Percentiles rank a stretch among this genome's conserved stretches.
Evolutionary conservation across 371 early-diverging fungal genomes (phyloP).

Genomic region (Blakeslea trispora): DNA sequence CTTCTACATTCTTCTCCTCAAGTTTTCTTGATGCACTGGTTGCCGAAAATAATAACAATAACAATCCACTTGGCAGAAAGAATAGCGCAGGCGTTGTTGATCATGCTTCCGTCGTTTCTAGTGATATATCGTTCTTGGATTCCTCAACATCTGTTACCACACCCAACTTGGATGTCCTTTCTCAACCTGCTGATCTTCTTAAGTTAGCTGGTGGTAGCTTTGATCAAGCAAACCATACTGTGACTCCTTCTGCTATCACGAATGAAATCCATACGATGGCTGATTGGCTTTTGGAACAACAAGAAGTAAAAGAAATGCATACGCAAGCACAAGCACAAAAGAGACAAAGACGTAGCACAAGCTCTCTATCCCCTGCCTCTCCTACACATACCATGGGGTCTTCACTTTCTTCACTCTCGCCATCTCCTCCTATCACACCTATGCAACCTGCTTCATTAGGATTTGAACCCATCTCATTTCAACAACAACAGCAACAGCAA

Average conservation of each 20-base stretch:
- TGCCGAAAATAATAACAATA: constrained; percentile 33
- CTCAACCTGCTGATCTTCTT: constrained; percentile 14
- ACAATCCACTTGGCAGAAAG: neutral
- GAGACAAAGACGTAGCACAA: constrained; percentile 25
- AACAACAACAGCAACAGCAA: constrained; percentile 2
- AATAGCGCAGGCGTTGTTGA: constrained; percentile 3
- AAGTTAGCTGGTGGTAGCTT: constrained; percentile 9
- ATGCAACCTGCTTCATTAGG: constrained; percentile 30
- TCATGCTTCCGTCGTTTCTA: constrained; percentile 17
- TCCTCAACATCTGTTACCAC: constrained; percentile 21
- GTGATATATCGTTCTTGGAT: constrained; percentile 37
- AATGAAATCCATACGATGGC: constrained; percentile 26
- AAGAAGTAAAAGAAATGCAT: constrained; percentile 17
- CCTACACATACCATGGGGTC: constrained; percentile 20
- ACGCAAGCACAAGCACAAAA: constrained; percentile 16
- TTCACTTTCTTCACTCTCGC: constrained; percentile 27
- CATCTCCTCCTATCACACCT: constrained; percentile 43
- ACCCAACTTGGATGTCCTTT: constrained; percentile 31
- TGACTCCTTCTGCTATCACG: constrained; percentile 18
- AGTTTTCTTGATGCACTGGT: constrained; percentile 61
- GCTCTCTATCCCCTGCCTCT: constrained; percentile 20
- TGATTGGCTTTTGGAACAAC: constrained; percentile 26
- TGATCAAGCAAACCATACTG: neutral
- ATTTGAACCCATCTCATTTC: constrained; percentile 19
- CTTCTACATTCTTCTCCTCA: constrained; percentile 56